phyloP scores from a whole-genome alignment of 768 basidiomycete genomes.

The Phylloporus sp. region DNA sequence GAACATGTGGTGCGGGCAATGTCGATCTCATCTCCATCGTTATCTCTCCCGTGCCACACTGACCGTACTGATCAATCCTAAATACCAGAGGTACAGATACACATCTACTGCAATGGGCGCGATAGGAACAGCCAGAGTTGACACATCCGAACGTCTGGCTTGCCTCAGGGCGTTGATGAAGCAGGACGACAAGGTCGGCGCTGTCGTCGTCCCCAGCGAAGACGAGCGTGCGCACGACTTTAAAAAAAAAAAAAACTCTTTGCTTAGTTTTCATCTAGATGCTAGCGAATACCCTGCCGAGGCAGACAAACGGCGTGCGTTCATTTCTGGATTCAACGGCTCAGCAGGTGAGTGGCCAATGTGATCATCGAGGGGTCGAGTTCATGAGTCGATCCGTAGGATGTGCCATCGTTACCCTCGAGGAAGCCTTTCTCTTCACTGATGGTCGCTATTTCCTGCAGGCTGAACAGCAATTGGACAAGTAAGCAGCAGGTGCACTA shows the following conservation, averaged over 20 bases:
- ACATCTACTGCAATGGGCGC: slow-evolving; percentile 35
- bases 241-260: neutral
- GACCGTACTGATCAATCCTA: neutral
- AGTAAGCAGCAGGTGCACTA: slow-evolving; percentile 39
- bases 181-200: slow-evolving; percentile 53
- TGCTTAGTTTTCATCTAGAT: slow-evolving; percentile 43
- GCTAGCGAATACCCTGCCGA: slow-evolving; percentile 85
- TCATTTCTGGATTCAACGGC: slow-evolving; percentile 91
- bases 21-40: slow-evolving; percentile 16
- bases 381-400: slow-evolving; percentile 40
- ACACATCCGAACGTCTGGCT: slow-evolving; percentile 61
- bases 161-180: slow-evolving; percentile 70
- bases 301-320: slow-evolving; percentile 81
- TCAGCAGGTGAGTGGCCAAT: slow-evolving; percentile 65
- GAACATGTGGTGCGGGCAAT: slow-evolving; percentile 26
- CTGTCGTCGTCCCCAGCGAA: slow-evolving; percentile 84
- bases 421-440: slow-evolving; percentile 82
- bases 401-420: slow-evolving; percentile 68
- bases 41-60: slow-evolving; percentile 19
- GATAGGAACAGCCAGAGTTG: slow-evolving; percentile 40
- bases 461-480: slow-evolving; percentile 83
- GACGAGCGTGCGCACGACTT: slow-evolving; percentile 71
- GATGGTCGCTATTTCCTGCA: slow-evolving; percentile 96
- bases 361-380: neutral
- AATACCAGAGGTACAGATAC: slow-evolving; percentile 5